Base-by-base conservation (phyloP, 2,329 filamentous ascomycete species). In the Endocalyx cinctus region DNA sequence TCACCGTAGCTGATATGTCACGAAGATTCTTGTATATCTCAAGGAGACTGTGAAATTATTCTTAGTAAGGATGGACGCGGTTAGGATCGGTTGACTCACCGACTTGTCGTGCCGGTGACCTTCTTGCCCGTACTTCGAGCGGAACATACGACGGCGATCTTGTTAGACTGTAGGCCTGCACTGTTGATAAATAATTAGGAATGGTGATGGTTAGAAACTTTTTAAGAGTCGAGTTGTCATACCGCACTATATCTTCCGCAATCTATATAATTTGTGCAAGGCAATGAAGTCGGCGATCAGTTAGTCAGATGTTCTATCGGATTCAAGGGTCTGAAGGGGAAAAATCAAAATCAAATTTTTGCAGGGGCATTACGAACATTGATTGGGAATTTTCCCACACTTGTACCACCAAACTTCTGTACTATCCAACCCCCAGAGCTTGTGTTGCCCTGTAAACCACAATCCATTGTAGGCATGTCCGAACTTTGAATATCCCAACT, bases 391-490 rank as follows among this genome's bases (percentile, higher is more conserved):
- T 97, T 97, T 50, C 90, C 92, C 32, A 97, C 85, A 56, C 87
- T 94, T 33, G 90, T 98, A 32, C 90, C 90, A 42, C 89, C 89
- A 60, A 94, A 95, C 63, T 96, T 96, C 60, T 95, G 88, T 31
- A 96, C 84, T 18, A 94, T 73, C 89, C 88, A 95, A 47, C 71
- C 70, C 44, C 69, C 66, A 29, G 37, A 41, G 28, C 50, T 57
- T 33, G 53, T 45, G 38, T 65, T 65, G 17, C 41, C 38, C 30
- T 39, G 36, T 19, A 29, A 27, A 27, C 35, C 32, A 11, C 35
- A 23, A 17, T 46, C 46, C 38, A 48, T 42, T 22, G 39, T 40
- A 35, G 44, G 42, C 14, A 23, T 30, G 28, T 35, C 23, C 26
- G 12, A n/a, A 27, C 31, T 15, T 11, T 29, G 25, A 33, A 26